Evolutionary conservation across 768 basidiomycete genomes (phyloP).

Genomic region (Kwoniella newhampshirensis): DNA sequence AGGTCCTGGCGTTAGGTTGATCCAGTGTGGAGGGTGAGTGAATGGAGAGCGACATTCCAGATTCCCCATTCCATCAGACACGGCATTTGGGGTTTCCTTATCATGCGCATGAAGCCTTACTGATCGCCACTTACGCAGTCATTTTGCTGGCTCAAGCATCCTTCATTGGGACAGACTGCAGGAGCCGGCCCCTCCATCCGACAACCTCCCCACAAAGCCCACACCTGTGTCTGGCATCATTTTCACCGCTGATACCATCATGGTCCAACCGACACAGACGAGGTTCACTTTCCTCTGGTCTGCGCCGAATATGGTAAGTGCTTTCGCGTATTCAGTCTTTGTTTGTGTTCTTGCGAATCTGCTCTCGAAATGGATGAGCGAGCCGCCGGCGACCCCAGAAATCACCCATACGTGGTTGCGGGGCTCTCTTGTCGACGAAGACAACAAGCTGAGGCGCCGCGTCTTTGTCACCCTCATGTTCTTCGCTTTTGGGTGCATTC

Average conservation of each 20-base stretch:
- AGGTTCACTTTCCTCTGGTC: constrained; percentile 51
- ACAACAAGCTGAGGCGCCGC: too few relatives aligned
- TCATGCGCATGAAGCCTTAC: too few relatives aligned
- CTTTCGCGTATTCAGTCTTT: too few relatives aligned
- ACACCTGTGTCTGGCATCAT: constrained; percentile 45
- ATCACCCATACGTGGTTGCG: too few relatives aligned
- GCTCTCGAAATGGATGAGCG: too few relatives aligned
- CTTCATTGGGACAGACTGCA: constrained; percentile 48
- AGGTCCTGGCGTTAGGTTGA: constrained; percentile 31
- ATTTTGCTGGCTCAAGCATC: constrained; percentile 48
- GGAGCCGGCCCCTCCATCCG: constrained; percentile 32
- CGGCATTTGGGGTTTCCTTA: too few relatives aligned
- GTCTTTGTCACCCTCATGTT: too few relatives aligned
- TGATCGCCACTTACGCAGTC: constrained; percentile 21
- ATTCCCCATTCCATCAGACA: neutral
- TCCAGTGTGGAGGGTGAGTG: constrained; percentile 52
- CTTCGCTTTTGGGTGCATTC: too few relatives aligned
- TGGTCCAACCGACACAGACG: constrained; percentile 49
- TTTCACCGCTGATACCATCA: constrained; percentile 48
- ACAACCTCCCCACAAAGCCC: constrained; percentile 29
- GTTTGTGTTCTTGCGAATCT: too few relatives aligned
- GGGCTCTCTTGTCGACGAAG: too few relatives aligned
- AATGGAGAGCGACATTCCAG: neutral
- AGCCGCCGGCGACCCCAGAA: too few relatives aligned
- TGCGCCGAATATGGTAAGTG: constrained; percentile 49